Conservation (phyloP, 2,329 filamentous ascomycete species). For the Eurotiales sp. region DNA sequence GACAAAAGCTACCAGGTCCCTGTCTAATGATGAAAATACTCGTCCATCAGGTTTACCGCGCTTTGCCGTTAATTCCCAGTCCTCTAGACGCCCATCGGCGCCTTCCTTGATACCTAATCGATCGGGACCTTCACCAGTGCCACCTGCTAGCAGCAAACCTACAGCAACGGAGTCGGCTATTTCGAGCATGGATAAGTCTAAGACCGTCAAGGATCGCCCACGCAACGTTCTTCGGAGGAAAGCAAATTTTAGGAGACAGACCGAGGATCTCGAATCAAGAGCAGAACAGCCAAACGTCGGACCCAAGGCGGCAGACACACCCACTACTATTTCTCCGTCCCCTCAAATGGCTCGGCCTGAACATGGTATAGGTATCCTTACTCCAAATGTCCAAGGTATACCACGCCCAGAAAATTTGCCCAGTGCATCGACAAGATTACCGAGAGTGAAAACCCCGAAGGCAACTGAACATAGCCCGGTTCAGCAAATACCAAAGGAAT, state of each 20-base stretch:
- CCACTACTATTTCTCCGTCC: background rate
- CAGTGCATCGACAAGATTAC: conserved; percentile 15
- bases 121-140: background rate
- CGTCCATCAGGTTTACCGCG: conserved; percentile 29
- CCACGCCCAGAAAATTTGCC: conserved; percentile 4
- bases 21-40: conserved; percentile 21
- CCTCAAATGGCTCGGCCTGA: background rate
- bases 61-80: conserved; percentile 22
- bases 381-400: conserved; percentile 6
- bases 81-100: conserved; percentile 12
- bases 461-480: conserved; percentile 17
- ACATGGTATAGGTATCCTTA: conserved; percentile 14
- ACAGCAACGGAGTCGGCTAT: background rate
- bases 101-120: conserved; percentile 8
- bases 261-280: conserved; percentile 24
- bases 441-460: conserved; percentile 17
- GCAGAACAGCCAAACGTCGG: background rate
- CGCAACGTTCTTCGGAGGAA: conserved; percentile 42
- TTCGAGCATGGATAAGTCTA: conserved; percentile 19
- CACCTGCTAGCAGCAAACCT: background rate
- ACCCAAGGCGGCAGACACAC: background rate
- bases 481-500: conserved; percentile 31
- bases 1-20: conserved; percentile 19
- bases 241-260: conserved; percentile 28
- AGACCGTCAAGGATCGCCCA: conserved; percentile 22